These are phyloP conservation scores for Agrostemma githago DNA, from an alignment of 148 eudicot genomes.

Conservation along the genomic window DNA sequence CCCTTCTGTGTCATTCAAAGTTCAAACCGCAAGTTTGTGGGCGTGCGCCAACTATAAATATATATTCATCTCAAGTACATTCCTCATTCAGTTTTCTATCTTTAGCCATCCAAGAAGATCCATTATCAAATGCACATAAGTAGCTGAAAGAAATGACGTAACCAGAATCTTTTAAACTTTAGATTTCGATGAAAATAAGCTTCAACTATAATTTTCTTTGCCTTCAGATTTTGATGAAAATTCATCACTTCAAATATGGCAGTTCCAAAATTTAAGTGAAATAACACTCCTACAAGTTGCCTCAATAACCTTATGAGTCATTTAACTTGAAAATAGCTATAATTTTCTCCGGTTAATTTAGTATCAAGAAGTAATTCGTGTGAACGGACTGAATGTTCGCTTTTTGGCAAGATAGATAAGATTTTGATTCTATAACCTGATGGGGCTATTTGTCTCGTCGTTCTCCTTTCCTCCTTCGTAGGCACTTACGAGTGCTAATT, in stretches of 20 bases:
- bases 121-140: background rate
- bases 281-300: background rate
- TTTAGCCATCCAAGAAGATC: background rate
- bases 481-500: background rate
- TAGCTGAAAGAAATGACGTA: background rate
- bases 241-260: background rate
- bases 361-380: background rate
- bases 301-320: background rate
- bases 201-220: background rate
- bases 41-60: background rate
- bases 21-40: background rate
- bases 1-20: background rate
- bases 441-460: background rate
- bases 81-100: background rate
- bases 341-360: background rate
- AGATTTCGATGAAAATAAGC: background rate
- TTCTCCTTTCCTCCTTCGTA: background rate
- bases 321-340: background rate
- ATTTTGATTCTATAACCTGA: background rate
- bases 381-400: background rate
- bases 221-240: background rate
- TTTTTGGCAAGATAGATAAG: background rate
- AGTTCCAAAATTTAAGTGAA: background rate
- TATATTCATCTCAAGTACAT: background rate
- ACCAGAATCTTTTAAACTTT: background rate